phyloP scores from a whole-genome alignment of 345 rosid genomes.

The Salix purpurea region DNA sequence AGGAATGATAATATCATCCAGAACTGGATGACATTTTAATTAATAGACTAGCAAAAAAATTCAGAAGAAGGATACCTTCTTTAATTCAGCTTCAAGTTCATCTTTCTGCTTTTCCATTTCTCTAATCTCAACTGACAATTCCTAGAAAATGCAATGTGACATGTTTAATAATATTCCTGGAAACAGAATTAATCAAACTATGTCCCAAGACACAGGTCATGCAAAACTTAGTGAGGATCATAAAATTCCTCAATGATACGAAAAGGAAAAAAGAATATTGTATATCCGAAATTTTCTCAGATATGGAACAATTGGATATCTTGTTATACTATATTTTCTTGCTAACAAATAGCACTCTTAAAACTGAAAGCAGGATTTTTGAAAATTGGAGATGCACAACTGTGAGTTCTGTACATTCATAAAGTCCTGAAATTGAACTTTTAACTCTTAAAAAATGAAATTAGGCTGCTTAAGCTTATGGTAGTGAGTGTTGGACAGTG shows the following conservation, averaged over 20 bases:
- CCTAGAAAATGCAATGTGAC: slow-evolving; percentile 42
- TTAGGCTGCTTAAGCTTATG: too few relatives aligned
- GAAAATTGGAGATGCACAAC: too few relatives aligned
- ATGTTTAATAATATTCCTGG: slow-evolving; percentile 9
- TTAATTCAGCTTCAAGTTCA: slow-evolving; percentile 75
- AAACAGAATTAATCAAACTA: slow-evolving; percentile 1
- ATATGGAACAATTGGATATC: too few relatives aligned
- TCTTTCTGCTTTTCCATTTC: slow-evolving; percentile 63
- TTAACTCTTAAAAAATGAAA: too few relatives aligned
- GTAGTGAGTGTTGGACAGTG: too few relatives aligned
- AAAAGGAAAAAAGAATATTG: too few relatives aligned
- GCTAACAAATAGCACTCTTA: too few relatives aligned
- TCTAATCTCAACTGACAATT: slow-evolving; percentile 48
- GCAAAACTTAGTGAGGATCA: not conserved
- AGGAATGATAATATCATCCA: not conserved
- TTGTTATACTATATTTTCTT: too few relatives aligned
- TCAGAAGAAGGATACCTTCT: slow-evolving; percentile 34
- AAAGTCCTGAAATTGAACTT: too few relatives aligned
- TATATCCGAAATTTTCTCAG: too few relatives aligned
- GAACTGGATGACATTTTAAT: not conserved
- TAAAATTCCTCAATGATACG: not conserved
- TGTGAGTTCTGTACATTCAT: too few relatives aligned
- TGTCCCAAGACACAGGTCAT: not conserved
- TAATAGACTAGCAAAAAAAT: not conserved
- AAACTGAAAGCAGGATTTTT: too few relatives aligned